A percentile compares a stretch with the other conserved stretches of the same genome.
Conservation (phyloP, 306 rosid species). For the Castanea crenata region DNA sequence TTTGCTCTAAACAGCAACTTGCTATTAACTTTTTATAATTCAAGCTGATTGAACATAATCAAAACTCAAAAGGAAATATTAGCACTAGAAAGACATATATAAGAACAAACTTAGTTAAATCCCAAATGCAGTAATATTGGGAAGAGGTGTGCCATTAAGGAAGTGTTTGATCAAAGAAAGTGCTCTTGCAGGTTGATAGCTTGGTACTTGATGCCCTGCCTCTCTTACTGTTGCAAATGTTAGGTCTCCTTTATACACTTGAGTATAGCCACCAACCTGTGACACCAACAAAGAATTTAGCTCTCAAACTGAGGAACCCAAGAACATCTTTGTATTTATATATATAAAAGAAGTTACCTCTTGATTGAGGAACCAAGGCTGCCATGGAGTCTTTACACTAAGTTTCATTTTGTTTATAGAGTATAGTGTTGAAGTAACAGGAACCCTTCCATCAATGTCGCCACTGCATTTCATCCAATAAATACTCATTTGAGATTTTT, state of each 20-base stretch:
- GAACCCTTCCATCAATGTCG: constrained; percentile 79
- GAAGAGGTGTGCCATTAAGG: constrained; percentile 57
- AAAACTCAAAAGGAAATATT: not conserved
- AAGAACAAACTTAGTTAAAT: no score
- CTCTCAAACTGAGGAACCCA: not conserved
- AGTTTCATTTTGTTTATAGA: constrained; percentile 64
- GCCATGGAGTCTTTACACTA: constrained; percentile 54
- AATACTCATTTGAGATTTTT: not conserved
- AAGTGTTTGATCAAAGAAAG: constrained; percentile 64
- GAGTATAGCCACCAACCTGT: constrained; percentile 72
- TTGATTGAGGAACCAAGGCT: constrained; percentile 61
- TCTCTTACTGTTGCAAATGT: constrained; percentile 75
- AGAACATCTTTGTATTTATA: no score
- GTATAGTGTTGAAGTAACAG: constrained; percentile 85
- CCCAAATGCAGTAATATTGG: constrained; percentile 23
- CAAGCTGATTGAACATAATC: not conserved
- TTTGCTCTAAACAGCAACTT: not conserved
- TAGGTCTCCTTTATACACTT: constrained; percentile 57
- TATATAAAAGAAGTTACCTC: constrained; percentile 44
- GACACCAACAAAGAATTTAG: not conserved
- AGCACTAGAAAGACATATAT: not conserved
- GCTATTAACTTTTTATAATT: not conserved
- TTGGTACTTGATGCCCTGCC: constrained; percentile 89
- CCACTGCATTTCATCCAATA: constrained; percentile 55
- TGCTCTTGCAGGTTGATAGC: constrained; percentile 72